Base-by-base conservation (phyloP, 2,329 filamentous ascomycete species). In the Neurospora crassa region DNA sequence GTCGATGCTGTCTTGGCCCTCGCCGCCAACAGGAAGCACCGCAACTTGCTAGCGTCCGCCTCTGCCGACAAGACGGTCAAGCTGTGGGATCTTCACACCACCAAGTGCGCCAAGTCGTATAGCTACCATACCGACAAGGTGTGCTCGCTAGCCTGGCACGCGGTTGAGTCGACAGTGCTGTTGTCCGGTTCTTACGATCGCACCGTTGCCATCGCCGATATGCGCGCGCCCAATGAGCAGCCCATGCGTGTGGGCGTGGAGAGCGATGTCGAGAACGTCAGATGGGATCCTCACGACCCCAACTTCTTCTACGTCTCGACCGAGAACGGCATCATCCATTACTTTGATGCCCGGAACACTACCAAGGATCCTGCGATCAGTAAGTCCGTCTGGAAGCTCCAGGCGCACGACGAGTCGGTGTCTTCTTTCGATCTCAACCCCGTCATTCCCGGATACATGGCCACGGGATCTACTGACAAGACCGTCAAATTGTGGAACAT, bases 11-110 rank as follows among this genome's bases (percentile, higher is more conserved):
- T 99, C 40, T 88, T 99, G 63, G 91, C 95, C 5, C 89, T 99
- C 63, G 92, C 96, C 3, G 93, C 94, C 68, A 99, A 99, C 84
- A 88, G 94, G 77, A 91, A 94, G 78, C 95, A 99, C 83, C 90
- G 94, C 74, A 98, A 98, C 80, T 87, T 99, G 71, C 88, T 99
- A 67, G 96, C 96, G 14, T 98, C 95, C 0, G 93, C 92, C 1
- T 99, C 96, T 1, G 96, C 96, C 24, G 96, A 99, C 84, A 94
- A 94, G 83, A 99, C 96, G 2, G 90, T 98, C 78, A 99, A 99
- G 85, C 88, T 99, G 24, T 99, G 96, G 96, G 96, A 99, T 80
- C 85, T 99, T 74, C 92, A 94, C 83, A 97, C 93, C 3, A 88
- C 92, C 73, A 94, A 91, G 81, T 97, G 94, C 81, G 96, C 96